Percentiles rank a stretch among this genome's conserved stretches.
Evolutionary conservation across 495 filamentous ascomycete species (phyloP).

Genomic region (Xylona heveae): DNA sequence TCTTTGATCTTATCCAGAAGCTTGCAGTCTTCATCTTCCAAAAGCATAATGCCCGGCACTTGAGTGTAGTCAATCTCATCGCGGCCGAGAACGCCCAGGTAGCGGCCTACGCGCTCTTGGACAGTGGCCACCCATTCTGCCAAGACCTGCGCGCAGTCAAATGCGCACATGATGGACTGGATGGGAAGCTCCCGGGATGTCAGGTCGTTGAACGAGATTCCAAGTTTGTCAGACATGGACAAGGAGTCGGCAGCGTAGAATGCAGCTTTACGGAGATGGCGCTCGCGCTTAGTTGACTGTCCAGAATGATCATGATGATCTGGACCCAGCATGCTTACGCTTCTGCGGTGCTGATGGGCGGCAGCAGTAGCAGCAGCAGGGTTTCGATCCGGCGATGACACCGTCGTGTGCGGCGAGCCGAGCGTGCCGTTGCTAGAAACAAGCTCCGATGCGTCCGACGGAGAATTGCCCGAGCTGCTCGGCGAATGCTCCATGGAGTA

Average conservation of each 20-base stretch:
- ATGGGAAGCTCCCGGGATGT: conserved; percentile 79
- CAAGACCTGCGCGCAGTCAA: conserved; percentile 92
- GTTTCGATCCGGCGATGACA: conserved; percentile 27
- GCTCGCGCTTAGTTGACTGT: conserved; percentile 47
- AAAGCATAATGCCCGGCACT: conserved; percentile 67
- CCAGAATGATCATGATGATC: conserved; percentile 18
- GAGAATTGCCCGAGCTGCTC: conserved; percentile 17
- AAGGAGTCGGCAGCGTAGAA: conserved; percentile 90
- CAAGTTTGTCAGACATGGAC: conserved; percentile 70
- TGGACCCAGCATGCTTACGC: too few species aligned
- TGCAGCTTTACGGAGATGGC: conserved; percentile 78
- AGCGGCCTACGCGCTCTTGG: conserved; percentile 80
- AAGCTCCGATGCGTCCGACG: conserved; percentile 28
- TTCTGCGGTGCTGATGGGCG: conserved; percentile 19
- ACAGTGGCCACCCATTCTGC: conserved; percentile 93
- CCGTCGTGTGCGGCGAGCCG: conserved; percentile 30
- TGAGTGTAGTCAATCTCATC: conserved; percentile 57
- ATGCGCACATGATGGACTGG: conserved; percentile 79
- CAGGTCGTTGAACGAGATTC: conserved; percentile 70
- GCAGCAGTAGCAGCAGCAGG: conserved; percentile 19
- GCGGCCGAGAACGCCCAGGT: conserved; percentile 67
- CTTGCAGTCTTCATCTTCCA: conserved; percentile 84
- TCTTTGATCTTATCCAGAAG: conserved; percentile 68
- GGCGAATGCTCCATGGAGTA: conserved; percentile 53
- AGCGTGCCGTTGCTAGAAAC: conserved; percentile 26